Percentiles rank a stretch among this genome's conserved stretches.
phyloP scores from a whole-genome alignment of 495 filamentous ascomycete genomes.

The Xylaria nigripes region DNA sequence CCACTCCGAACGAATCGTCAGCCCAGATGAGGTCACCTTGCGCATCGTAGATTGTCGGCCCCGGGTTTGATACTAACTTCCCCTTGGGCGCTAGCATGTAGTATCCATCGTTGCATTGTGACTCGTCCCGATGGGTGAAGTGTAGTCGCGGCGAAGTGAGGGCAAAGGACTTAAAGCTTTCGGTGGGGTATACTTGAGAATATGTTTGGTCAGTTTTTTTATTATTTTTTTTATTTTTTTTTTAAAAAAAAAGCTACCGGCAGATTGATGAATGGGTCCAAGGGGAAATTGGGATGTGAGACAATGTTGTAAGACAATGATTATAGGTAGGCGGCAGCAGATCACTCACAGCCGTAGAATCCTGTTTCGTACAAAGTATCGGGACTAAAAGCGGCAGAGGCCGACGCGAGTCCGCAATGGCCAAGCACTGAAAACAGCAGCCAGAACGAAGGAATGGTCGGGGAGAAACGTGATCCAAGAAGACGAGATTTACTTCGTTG shows the following conservation, averaged over 20 bases:
- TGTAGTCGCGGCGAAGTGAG: slow-evolving; percentile 27
- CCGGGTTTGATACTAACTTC: slow-evolving; percentile 7
- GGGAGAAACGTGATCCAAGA: neutral
- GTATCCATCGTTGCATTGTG: slow-evolving; percentile 30
- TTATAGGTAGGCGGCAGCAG: neutral
- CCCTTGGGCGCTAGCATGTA: slow-evolving; percentile 38
- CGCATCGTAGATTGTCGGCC: slow-evolving; percentile 28
- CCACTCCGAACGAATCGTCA: slow-evolving; percentile 22
- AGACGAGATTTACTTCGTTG: no score
- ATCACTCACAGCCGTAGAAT: slow-evolving; percentile 9
- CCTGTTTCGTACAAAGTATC: slow-evolving; percentile 9
- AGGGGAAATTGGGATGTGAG: neutral
- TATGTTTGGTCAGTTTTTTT: neutral
- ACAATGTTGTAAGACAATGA: neutral
- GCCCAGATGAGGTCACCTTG: slow-evolving; percentile 37
- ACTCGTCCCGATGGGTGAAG: slow-evolving; percentile 22
- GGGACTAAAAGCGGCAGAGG: slow-evolving; percentile 1
- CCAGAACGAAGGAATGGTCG: neutral
- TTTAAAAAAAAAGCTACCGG: no score
- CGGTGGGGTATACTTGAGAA: slow-evolving; percentile 7
- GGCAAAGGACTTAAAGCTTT: slow-evolving; percentile 7
- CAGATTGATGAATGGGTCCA: no score
- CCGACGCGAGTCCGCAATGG: neutral
- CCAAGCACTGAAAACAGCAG: neutral
- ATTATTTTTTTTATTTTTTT: neutral